Evolutionary conservation across 129 eudicot species (phyloP).

Genomic region (Flaveria bidentis): DNA sequence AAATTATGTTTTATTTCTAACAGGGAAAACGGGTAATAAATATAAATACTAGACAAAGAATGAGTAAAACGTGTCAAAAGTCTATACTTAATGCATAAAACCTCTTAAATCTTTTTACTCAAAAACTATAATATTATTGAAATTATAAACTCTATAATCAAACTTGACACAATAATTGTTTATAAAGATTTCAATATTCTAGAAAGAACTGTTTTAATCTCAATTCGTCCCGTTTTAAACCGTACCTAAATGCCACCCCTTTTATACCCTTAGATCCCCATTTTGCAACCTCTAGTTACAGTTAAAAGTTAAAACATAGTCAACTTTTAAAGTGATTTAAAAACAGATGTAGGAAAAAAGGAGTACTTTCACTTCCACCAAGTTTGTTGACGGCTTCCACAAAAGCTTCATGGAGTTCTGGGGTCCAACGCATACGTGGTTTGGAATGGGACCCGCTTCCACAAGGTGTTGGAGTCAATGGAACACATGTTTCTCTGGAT

Average conservation of each 20-base stretch:
- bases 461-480: conserved; percentile 52
- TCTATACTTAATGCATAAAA: neutral
- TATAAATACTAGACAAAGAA: neutral
- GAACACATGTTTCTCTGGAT: conserved; percentile 54
- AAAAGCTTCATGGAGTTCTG: conserved; percentile 96
- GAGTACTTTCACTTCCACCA: conserved; percentile 95
- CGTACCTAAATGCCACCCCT: neutral
- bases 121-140: neutral
- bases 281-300: neutral
- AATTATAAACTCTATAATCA: neutral
- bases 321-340: neutral
- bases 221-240: neutral
- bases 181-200: neutral
- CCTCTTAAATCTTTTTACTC: neutral
- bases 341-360: conserved; percentile 9
- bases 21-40: neutral
- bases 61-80: neutral
- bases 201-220: neutral
- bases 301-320: neutral
- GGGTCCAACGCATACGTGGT: conserved; percentile 99
- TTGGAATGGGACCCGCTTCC: conserved; percentile 54
- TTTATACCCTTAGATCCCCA: neutral
- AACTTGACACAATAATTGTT: neutral
- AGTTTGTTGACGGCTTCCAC: conserved; percentile 93
- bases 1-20: neutral